These are phyloP conservation scores for Thelonectria rubi DNA, from an alignment of 2,329 filamentous ascomycete species.

Conservation along the genomic window DNA sequence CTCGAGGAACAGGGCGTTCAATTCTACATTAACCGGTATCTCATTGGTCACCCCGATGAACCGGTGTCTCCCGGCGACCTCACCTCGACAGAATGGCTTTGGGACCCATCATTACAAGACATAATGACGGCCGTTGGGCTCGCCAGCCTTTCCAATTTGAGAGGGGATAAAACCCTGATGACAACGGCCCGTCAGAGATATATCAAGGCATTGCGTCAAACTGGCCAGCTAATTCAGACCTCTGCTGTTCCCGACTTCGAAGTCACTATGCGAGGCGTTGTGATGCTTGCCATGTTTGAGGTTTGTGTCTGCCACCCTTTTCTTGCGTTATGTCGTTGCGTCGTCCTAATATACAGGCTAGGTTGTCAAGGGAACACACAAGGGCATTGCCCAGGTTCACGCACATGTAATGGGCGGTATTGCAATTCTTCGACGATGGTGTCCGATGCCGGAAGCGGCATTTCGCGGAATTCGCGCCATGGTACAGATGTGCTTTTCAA, in stretches of 20 bases:
- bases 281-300: conserved; percentile 70
- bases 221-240: conserved; percentile 52
- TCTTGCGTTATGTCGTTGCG: conserved; percentile 8
- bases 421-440: conserved; percentile 61
- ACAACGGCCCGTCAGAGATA: conserved; percentile 62
- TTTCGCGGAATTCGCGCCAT: conserved; percentile 61
- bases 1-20: conserved; percentile 58
- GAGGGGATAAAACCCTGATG: conserved; percentile 56
- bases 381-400: conserved; percentile 60
- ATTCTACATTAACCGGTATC: conserved; percentile 62
- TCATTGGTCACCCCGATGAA: conserved; percentile 62
- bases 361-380: conserved; percentile 58
- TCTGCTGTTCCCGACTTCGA: conserved; percentile 48
- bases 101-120: conserved; percentile 53
- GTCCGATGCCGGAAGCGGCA: conserved; percentile 50
- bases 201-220: conserved; percentile 60
- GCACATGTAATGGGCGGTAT: conserved; percentile 68
- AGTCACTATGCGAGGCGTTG: conserved; percentile 60
- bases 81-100: conserved; percentile 48
- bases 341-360: conserved; percentile 37
- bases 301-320: conserved; percentile 48
- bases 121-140: conserved; percentile 67
- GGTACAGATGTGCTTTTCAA: conserved; percentile 64
- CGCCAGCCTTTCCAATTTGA: conserved; percentile 65
- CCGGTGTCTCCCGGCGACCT: conserved; percentile 52